Percentiles rank a stretch among this genome's conserved stretches.
Conservation (phyloP, 1,284 basidiomycete species). For the Marasmius fiardii region DNA sequence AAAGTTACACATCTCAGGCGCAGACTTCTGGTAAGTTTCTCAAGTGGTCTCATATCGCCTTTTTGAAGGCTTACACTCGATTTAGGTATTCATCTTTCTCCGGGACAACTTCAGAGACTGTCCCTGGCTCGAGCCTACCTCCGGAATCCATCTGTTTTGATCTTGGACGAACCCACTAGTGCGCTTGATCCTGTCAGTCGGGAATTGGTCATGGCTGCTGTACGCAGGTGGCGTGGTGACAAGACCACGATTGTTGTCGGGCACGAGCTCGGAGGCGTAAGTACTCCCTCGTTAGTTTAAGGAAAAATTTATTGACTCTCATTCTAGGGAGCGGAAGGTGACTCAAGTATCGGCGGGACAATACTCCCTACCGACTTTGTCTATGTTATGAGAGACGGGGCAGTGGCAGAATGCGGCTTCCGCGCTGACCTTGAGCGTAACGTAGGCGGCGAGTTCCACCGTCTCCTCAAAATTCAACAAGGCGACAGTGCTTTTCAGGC, state of each 20-base stretch:
- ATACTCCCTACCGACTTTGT: slow-evolving; percentile 81
- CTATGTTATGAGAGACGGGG: slow-evolving; percentile 85
- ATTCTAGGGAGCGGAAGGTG: background rate
- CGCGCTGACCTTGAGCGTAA: slow-evolving; percentile 65
- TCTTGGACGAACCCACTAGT: slow-evolving; percentile 98
- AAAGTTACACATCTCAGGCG: background rate
- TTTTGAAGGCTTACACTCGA: slow-evolving; percentile 8
- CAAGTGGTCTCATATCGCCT: background rate
- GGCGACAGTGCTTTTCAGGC: background rate
- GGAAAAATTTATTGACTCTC: background rate
- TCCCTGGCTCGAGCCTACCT: slow-evolving; percentile 89
- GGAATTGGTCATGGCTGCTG: slow-evolving; percentile 84
- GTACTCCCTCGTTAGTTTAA: background rate
- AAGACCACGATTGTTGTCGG: slow-evolving; percentile 96
- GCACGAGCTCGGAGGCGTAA: slow-evolving; percentile 66
- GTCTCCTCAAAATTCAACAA: slow-evolving; percentile 39
- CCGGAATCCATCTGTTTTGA: slow-evolving; percentile 85
- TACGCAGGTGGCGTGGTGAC: slow-evolving; percentile 80
- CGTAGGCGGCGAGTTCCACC: slow-evolving; percentile 51
- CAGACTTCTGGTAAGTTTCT: slow-evolving; percentile 44
- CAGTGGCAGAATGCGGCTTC: slow-evolving; percentile 88
- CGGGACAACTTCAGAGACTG: slow-evolving; percentile 92
- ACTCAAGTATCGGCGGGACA: background rate
- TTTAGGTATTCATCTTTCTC: slow-evolving; percentile 78
- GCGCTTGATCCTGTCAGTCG: slow-evolving; percentile 90